These are phyloP conservation scores for Rhamnella rubrinervis DNA, from an alignment of 331 rosid species.

Conservation along the genomic window DNA sequence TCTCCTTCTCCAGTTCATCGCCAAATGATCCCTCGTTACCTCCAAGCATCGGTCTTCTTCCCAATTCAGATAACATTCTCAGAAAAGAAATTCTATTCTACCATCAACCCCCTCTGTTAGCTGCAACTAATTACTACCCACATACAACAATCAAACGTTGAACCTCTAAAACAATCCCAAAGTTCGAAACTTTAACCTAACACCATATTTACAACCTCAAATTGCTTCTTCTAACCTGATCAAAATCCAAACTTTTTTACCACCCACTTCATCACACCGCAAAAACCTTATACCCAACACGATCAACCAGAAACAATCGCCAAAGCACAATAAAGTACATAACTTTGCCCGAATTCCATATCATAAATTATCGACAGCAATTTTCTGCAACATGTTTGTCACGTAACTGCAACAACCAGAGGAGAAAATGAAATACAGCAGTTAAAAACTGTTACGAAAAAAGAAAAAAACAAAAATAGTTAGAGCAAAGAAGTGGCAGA, in stretches of 20 bases:
- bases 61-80: constrained; percentile 76
- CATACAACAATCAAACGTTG: constrained; percentile 33
- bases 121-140: constrained; percentile 41
- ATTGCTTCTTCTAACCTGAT: constrained; percentile 27
- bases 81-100: constrained; percentile 29
- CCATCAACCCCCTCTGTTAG: constrained; percentile 7
- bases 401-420: constrained; percentile 6
- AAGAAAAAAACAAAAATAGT: not conserved
- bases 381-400: constrained; percentile 13
- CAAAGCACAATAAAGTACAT: constrained; percentile 11
- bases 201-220: constrained; percentile 44
- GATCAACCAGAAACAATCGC: constrained; percentile 15
- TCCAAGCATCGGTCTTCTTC: constrained; percentile 74
- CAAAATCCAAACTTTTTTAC: constrained; percentile 21
- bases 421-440: not conserved
- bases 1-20: constrained; percentile 86
- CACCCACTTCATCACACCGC: constrained; percentile 4
- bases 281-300: constrained; percentile 2
- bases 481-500: not conserved
- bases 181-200: constrained; percentile 30
- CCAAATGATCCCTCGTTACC: constrained; percentile 84
- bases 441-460: not conserved
- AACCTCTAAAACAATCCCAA: constrained; percentile 26
- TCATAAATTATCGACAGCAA: constrained; percentile 24
- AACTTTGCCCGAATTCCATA: not conserved